Percentiles rank a stretch among this genome's conserved stretches.
These are phyloP conservation scores for Neonectria hederae DNA, from an alignment of 2,329 filamentous ascomycete species.

Conservation along the genomic window DNA sequence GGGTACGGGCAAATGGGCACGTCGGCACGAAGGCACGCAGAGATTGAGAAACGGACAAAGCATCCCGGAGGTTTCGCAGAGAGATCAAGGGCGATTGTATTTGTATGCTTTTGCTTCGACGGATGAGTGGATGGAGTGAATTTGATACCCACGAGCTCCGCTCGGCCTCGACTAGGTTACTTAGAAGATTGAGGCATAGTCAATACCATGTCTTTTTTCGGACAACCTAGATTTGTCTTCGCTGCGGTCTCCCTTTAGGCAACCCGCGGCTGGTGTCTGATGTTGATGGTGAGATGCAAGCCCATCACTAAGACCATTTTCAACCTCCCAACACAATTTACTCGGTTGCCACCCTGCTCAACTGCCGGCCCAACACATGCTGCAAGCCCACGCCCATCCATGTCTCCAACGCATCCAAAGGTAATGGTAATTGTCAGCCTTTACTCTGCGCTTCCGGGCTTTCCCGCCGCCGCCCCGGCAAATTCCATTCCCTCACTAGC, in stretches of 20 bases:
- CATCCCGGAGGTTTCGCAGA: slow-evolving; percentile 11
- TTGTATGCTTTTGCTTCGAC: neutral
- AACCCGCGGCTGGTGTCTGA: neutral
- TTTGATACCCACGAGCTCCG: slow-evolving; percentile 13
- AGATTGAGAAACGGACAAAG: neutral
- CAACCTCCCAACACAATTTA: neutral
- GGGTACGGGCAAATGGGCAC: neutral
- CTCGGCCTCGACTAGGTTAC: slow-evolving; percentile 7
- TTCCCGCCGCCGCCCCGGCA: slow-evolving; percentile 26
- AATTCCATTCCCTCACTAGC: slow-evolving; percentile 40
- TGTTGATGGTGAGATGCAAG: neutral
- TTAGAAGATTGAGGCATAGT: slow-evolving; percentile 7
- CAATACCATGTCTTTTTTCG: slow-evolving; percentile 10
- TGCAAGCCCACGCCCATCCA: slow-evolving; percentile 1
- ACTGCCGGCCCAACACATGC: neutral
- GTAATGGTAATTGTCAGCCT: slow-evolving; percentile 20
- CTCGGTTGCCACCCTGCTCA: neutral
- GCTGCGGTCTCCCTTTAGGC: neutral
- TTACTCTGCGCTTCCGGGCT: slow-evolving; percentile 23
- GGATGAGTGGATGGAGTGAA: slow-evolving; percentile 12
- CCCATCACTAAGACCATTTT: neutral
- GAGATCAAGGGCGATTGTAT: slow-evolving; percentile 1
- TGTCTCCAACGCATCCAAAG: slow-evolving; percentile 14
- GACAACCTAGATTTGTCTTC: neutral
- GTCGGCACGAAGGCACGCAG: neutral